Conservation (phyloP, 768 basidiomycete species). For the Steccherinum ochraceum region DNA sequence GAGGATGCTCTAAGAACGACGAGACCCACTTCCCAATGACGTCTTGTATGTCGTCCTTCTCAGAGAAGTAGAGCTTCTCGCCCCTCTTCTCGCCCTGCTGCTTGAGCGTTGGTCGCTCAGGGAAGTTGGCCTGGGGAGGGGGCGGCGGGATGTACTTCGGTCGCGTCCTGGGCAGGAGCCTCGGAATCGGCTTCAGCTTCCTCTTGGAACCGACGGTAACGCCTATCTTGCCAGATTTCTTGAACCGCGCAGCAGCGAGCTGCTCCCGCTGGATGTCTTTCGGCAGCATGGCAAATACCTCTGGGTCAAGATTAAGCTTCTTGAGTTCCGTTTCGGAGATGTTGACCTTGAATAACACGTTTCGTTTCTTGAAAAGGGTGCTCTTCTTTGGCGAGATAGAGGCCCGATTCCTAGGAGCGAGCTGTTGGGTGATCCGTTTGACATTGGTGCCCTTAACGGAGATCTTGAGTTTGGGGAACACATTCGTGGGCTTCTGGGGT, state of each 20-base stretch:
- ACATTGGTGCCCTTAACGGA: slow-evolving; percentile 35
- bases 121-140: slow-evolving; percentile 48
- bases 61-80: slow-evolving; percentile 52
- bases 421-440: slow-evolving; percentile 56
- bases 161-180: background rate
- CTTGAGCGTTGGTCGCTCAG: slow-evolving; percentile 45
- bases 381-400: slow-evolving; percentile 31
- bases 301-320: slow-evolving; percentile 66
- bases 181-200: slow-evolving; percentile 42
- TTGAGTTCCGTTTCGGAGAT: slow-evolving; percentile 53
- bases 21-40: slow-evolving; percentile 76
- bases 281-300: slow-evolving; percentile 62
- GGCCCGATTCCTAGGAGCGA: slow-evolving; percentile 49
- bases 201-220: slow-evolving; percentile 27
- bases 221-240: slow-evolving; percentile 26
- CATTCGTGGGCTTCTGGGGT: slow-evolving; percentile 2
- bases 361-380: slow-evolving; percentile 31
- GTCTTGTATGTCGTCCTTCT: slow-evolving; percentile 65
- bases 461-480: slow-evolving; percentile 11
- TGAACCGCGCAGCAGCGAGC: slow-evolving; percentile 50
- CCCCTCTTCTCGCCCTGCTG: slow-evolving; percentile 45
- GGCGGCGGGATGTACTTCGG: slow-evolving; percentile 37
- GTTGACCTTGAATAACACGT: slow-evolving; percentile 30
- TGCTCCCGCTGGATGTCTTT: slow-evolving; percentile 67
- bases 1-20: slow-evolving; percentile 50